Evolutionary conservation across 805 yeast species (phyloP).

Genomic region (Kodamaea nitidulidarum): DNA sequence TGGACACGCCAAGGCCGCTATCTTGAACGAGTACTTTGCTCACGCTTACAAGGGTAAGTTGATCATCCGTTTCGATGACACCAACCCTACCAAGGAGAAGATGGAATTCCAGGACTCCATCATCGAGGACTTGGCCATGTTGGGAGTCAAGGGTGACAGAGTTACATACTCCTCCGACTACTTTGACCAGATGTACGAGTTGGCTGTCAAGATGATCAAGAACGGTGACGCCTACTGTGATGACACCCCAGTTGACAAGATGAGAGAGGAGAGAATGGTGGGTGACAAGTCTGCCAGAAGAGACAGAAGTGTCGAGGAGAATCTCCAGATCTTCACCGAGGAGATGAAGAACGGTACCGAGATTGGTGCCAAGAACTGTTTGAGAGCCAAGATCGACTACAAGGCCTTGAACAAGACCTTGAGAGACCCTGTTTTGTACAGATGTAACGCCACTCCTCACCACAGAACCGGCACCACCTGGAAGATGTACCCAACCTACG

Average conservation of each 20-base stretch:
- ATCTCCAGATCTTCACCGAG: constrained; percentile 75
- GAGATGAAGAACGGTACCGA: constrained; percentile 95
- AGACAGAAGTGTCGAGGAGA: constrained; percentile 90
- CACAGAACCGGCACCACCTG: constrained; percentile 91
- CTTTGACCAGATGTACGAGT: constrained; percentile 86
- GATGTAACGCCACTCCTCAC: constrained; percentile 96
- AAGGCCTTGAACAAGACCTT: constrained; percentile 88
- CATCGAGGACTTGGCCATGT: constrained; percentile 81
- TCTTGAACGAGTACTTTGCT: constrained; percentile 94
- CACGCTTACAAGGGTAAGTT: constrained; percentile 93
- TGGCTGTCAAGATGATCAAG: constrained; percentile 81
- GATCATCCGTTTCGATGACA: constrained; percentile 95
- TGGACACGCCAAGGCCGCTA: constrained; percentile 99
- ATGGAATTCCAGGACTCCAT: constrained; percentile 92
- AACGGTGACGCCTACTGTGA: constrained; percentile 97
- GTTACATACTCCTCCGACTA: constrained; percentile 91
- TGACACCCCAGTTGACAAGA: constrained; percentile 87
- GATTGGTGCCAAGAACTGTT: constrained; percentile 84
- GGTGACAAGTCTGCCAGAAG: constrained; percentile 92
- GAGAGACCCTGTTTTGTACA: constrained; percentile 97
- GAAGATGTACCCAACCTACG: constrained; percentile 98
- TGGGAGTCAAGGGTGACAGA: constrained; percentile 90
- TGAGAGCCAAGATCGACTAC: constrained; percentile 95
- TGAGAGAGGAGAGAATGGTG: constrained; percentile 99
- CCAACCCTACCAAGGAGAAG: constrained; percentile 96